phyloP scores from a whole-genome alignment of 2,329 filamentous ascomycete species.

The Karstenula rhodostoma region DNA sequence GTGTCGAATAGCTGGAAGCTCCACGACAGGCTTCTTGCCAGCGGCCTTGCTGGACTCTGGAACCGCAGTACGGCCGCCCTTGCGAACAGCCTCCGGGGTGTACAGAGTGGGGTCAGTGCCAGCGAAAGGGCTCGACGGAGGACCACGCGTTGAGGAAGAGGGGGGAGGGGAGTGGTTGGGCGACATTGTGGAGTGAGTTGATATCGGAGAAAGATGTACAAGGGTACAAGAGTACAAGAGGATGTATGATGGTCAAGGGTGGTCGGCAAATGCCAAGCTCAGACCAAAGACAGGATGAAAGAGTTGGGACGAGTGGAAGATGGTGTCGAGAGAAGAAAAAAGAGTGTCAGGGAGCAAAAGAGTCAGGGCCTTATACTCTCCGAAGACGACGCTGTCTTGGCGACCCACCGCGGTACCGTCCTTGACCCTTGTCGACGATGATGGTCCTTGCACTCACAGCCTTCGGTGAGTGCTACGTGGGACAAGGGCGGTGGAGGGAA shows the following conservation, averaged over 20 bases:
- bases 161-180: conserved; percentile 30
- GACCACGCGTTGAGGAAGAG: conserved; percentile 31
- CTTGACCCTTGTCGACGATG: background rate
- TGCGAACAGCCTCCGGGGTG: conserved; percentile 36
- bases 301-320: conserved; percentile 19
- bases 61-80: conserved; percentile 1
- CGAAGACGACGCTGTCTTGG: background rate
- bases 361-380: conserved; percentile 23
- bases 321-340: conserved; percentile 15
- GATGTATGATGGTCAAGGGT: conserved; percentile 13
- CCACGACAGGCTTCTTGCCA: conserved; percentile 24
- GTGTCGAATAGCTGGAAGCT: conserved; percentile 10
- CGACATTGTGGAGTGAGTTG: conserved; percentile 27
- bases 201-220: conserved; percentile 21
- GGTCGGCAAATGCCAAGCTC: conserved; percentile 19
- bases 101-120: conserved; percentile 40
- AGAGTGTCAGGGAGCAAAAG: conserved; percentile 26
- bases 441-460: conserved; percentile 7
- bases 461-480: background rate
- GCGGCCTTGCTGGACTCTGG: background rate
- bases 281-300: conserved; percentile 22
- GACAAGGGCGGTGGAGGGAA: conserved; percentile 8
- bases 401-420: background rate
- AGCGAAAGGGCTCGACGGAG: conserved; percentile 36
- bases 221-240: conserved; percentile 29